These are phyloP conservation scores for Bromus sterilis DNA, from an alignment of 176 grass and related monocot genomes.

Conservation along the genomic window DNA sequence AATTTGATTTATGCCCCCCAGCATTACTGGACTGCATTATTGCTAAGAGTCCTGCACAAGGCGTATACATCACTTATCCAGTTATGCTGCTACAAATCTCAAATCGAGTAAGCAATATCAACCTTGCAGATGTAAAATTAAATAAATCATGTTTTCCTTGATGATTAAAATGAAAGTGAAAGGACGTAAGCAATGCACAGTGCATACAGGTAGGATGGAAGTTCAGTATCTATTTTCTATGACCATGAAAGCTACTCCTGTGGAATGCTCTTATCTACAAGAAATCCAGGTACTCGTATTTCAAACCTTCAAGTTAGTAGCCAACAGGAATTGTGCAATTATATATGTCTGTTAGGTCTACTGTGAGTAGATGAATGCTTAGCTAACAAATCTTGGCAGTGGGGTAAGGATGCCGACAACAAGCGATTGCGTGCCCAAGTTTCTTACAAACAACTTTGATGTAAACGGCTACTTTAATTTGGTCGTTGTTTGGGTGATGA, in stretches of 20 bases:
- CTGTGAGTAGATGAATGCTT: conserved; percentile 37
- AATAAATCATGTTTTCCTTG: background rate
- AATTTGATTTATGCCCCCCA: background rate
- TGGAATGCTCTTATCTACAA: conserved; percentile 32
- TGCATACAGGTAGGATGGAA: conserved; percentile 3
- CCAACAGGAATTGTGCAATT: conserved; percentile 22
- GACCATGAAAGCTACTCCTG: conserved; percentile 20
- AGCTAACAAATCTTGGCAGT: conserved; percentile 37
- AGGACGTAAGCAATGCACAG: background rate
- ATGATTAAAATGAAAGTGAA: conserved; percentile 5
- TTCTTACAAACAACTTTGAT: conserved; percentile 83
- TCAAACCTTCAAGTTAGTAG: background rate
- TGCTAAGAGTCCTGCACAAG: background rate
- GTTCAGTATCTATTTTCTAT: conserved; percentile 11
- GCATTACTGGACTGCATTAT: background rate
- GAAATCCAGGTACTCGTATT: conserved; percentile 17
- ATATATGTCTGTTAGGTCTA: conserved; percentile 40
- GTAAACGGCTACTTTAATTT: conserved; percentile 39
- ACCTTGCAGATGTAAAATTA: background rate
- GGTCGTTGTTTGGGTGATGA: conserved; percentile 33
- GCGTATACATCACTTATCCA: background rate
- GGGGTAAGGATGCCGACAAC: conserved; percentile 24
- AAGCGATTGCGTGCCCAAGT: conserved; percentile 45
- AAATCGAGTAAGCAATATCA: background rate
- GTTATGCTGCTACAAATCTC: background rate